Conservation (phyloP, 768 basidiomycete species). For the Dentipellis fragilis region DNA sequence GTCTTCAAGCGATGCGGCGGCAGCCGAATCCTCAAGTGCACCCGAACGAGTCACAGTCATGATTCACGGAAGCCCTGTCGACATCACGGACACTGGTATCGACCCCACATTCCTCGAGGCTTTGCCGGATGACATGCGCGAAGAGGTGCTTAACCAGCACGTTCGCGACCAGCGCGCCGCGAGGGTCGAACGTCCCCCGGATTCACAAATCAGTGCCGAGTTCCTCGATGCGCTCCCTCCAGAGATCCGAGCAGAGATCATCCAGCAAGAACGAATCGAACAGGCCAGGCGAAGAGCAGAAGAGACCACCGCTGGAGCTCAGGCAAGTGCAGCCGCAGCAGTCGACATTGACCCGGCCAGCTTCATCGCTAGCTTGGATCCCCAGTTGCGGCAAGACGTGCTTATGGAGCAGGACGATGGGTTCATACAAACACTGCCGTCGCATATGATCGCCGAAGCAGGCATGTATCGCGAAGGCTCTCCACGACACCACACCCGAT, state of each 20-base stretch:
- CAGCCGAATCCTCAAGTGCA: constrained; percentile 22
- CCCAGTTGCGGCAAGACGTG: constrained; percentile 82
- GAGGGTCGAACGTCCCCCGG: constrained; percentile 59
- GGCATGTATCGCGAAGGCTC: constrained; percentile 54
- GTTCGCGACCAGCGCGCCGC: constrained; percentile 85
- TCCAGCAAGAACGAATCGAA: constrained; percentile 89
- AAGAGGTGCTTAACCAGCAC: constrained; percentile 96
- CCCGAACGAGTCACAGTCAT: constrained; percentile 72
- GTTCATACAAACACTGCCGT: constrained; percentile 71
- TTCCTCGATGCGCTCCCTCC: constrained; percentile 95
- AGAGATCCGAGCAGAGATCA: constrained; percentile 92
- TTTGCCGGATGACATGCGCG: constrained; percentile 96
- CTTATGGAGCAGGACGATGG: constrained; percentile 83
- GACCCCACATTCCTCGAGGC: constrained; percentile 98
- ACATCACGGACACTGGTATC: constrained; percentile 98
- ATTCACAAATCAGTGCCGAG: constrained; percentile 87
- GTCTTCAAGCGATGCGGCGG: constrained; percentile 14
- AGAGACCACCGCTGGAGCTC: constrained; percentile 24
- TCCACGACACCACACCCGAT: background rate
- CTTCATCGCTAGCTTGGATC: constrained; percentile 88
- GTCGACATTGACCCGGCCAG: constrained; percentile 78
- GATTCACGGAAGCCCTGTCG: constrained; percentile 87
- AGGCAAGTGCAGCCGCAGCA: constrained; percentile 29
- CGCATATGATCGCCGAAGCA: constrained; percentile 81
- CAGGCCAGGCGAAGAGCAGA: constrained; percentile 46